Base-by-base conservation (phyloP, 768 basidiomycete species). In the Clitopilus hobsonii region DNA sequence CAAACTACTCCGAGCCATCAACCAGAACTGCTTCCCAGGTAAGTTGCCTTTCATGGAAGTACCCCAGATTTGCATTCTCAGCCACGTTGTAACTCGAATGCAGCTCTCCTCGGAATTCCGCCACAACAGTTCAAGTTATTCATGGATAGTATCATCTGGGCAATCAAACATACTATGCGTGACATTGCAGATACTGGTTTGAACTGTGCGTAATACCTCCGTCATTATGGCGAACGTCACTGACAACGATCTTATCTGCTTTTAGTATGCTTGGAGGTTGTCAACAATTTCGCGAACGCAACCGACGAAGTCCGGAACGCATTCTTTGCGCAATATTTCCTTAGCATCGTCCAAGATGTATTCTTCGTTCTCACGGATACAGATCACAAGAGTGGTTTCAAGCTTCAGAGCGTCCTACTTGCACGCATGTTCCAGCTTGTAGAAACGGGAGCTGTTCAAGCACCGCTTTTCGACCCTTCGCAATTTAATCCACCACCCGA, bases 161-260 rank as follows among this genome's bases (percentile, higher is more conserved):
- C 94, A n/a, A 96, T 98, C 77, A 99, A 99, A 71, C 97, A 99
- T 74, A 98, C 93, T 14, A 94, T 97, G 93, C 84, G 96, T 53
- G 96, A 98, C 70, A 97, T 99, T 58, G 92, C 94, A 4, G 96
- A 98, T 67, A 91, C 88, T 38, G 90, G 90, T 38, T 70, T 92
- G 56, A 90, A 87, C 64, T 66, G 90, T 92, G 72, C 53, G 81
- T 72, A 29, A 51, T 51, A 13, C 25, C 47, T 51, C 16, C 48
- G 22, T 27, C 13, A 45, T 56, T 22, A 41, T 47, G 6, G 20
- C 54, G 47, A 60, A 23, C 14, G 4, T 53, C 29, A 36, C 16
- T 32, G 24, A 53, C 51, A 24, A 58, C 47, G 20, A 29, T 36
- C 45, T 23, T 27, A 55, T 59, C 38, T 23, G 32, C 29, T 49